Conservation (phyloP, 495 filamentous ascomycete genomes). For the Daldinia childiae region DNA sequence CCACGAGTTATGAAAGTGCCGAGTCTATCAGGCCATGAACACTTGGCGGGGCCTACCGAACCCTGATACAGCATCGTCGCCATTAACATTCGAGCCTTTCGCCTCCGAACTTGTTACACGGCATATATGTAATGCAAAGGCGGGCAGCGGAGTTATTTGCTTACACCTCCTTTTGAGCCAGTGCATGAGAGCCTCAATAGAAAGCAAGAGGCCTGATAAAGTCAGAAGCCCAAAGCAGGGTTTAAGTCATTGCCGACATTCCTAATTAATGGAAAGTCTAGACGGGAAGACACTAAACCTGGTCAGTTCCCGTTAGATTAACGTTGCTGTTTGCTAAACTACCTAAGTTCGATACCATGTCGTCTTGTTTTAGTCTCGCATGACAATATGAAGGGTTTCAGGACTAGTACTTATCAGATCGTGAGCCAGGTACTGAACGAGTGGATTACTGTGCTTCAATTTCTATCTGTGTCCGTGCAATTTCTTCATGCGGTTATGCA, state of each 20-base stretch:
- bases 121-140: conserved; percentile 6
- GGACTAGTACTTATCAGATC: conserved; percentile 5
- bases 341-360: conserved; percentile 3
- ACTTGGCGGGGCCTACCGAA: conserved; percentile 10
- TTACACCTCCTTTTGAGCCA: not conserved
- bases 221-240: conserved; percentile 5
- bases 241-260: not conserved
- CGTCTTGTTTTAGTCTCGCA: conserved; percentile 1
- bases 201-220: conserved; percentile 1
- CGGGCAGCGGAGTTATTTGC: conserved; percentile 26
- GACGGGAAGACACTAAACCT: not conserved
- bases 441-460: conserved; percentile 19
- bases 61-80: conserved; percentile 18
- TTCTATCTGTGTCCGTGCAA: not conserved
- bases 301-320: not conserved
- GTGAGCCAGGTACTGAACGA: not conserved
- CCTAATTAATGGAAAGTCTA: not conserved
- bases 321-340: not conserved
- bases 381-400: conserved; percentile 5
- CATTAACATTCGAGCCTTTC: conserved; percentile 3
- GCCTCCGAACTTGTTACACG: conserved; percentile 24
- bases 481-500: not conserved
- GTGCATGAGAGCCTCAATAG: conserved; percentile 8
- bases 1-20: not conserved
- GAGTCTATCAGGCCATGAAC: conserved; percentile 7